phyloP scores from a whole-genome alignment of 2,329 filamentous ascomycete genomes.

The Samsoniella hepiali region DNA sequence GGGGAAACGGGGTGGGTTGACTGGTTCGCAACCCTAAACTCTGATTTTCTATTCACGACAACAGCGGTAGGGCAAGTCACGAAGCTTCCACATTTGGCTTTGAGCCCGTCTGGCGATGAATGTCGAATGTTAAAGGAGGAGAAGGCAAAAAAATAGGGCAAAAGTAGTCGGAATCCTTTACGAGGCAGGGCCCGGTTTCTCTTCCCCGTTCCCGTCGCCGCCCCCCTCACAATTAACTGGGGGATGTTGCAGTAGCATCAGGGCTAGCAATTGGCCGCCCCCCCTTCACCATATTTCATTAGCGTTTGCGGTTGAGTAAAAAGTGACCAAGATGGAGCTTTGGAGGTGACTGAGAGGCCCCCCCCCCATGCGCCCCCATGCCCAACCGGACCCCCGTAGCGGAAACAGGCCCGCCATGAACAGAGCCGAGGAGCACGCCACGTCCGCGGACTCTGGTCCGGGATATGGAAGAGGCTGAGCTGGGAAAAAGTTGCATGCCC shows the following conservation, averaged over 20 bases:
- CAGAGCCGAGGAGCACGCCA: neutral
- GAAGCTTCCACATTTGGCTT: conserved; percentile 3
- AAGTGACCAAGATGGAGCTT: conserved; percentile 1
- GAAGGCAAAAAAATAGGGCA: neutral
- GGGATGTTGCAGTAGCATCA: neutral
- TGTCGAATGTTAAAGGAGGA: neutral
- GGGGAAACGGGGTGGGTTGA: neutral
- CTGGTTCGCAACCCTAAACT: neutral
- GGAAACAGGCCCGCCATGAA: conserved; percentile 14
- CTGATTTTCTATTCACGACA: neutral
- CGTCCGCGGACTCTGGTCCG: conserved; percentile 15
- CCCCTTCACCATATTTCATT: neutral
- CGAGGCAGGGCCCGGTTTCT: neutral
- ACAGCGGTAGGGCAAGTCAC: neutral
- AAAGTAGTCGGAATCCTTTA: neutral
- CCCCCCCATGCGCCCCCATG: neutral
- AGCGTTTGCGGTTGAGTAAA: neutral
- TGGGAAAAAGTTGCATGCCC: neutral
- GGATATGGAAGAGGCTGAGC: neutral
- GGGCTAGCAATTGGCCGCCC: neutral
- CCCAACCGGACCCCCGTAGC: conserved; percentile 2
- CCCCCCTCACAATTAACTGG: conserved; percentile 1
- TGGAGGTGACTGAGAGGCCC: too few species aligned
- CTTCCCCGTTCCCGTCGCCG: neutral
- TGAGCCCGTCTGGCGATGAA: neutral